Percentiles rank a stretch among this genome's conserved stretches.
These are phyloP conservation scores for Apiotrichum montevideense DNA, from an alignment of 1,284 basidiomycete species.

Conservation along the genomic window DNA sequence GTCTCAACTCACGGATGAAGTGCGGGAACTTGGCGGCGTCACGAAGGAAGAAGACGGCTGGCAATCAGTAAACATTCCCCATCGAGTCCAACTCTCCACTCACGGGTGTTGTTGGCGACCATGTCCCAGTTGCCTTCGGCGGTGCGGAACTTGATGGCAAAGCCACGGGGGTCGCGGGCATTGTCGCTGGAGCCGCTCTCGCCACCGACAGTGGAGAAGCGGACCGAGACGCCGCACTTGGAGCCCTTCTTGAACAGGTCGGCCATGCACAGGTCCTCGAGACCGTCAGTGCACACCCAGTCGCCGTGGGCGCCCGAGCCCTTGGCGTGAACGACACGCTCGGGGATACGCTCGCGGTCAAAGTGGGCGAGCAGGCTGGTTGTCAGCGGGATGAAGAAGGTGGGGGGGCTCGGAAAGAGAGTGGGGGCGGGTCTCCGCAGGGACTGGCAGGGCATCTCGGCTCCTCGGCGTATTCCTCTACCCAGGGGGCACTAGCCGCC, in stretches of 20 bases:
- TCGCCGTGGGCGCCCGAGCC: slow-evolving; percentile 79
- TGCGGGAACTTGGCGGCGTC: slow-evolving; percentile 52
- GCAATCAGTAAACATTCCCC: background rate
- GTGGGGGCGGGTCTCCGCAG: background rate
- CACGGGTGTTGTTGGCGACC: slow-evolving; percentile 75
- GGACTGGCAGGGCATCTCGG: no score
- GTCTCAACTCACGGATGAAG: slow-evolving; percentile 69
- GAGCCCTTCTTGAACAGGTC: slow-evolving; percentile 67
- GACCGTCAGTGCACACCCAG: slow-evolving; percentile 77
- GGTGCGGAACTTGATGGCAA: slow-evolving; percentile 83
- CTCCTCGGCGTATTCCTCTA: no score
- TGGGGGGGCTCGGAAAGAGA: background rate
- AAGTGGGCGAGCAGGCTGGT: slow-evolving; percentile 53
- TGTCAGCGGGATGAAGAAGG: background rate
- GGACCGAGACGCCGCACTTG: slow-evolving; percentile 51
- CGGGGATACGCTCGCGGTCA: slow-evolving; percentile 64
- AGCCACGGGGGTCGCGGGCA: slow-evolving; percentile 80
- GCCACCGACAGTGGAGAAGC: slow-evolving; percentile 54
- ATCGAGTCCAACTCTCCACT: background rate
- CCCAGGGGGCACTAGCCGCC: no score
- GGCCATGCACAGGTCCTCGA: slow-evolving; percentile 72
- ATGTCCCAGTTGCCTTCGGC: slow-evolving; percentile 84
- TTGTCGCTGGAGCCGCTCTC: slow-evolving; percentile 83
- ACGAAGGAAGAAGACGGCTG: slow-evolving; percentile 14
- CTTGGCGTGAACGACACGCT: slow-evolving; percentile 64